phyloP scores from a whole-genome alignment of 805 yeast species.

The Yamadazyma akitaensis region DNA sequence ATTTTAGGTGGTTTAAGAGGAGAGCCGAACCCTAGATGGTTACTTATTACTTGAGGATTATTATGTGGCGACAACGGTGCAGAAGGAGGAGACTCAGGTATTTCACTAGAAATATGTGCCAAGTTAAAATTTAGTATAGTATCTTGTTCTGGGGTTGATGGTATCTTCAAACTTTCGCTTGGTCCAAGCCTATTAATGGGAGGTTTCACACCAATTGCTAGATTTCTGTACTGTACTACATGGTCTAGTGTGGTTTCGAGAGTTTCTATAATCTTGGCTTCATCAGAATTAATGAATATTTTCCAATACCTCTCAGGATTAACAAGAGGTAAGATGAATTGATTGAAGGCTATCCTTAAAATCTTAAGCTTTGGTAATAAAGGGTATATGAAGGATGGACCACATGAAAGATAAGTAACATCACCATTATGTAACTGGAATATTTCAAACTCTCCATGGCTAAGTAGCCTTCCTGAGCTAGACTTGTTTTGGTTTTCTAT shows the following conservation, averaged over 20 bases:
- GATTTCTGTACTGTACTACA: slow-evolving; percentile 42
- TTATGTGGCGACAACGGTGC: slow-evolving; percentile 38
- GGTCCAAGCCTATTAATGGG: background rate
- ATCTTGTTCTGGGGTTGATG: slow-evolving; percentile 2
- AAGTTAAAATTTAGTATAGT: slow-evolving; percentile 11
- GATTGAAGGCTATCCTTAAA: slow-evolving; percentile 44
- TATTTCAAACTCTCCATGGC: slow-evolving; percentile 58
- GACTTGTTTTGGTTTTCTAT: slow-evolving; percentile 14
- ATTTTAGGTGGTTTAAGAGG: slow-evolving; percentile 5
- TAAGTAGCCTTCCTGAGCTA: slow-evolving; percentile 46
- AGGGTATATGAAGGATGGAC: slow-evolving; percentile 67
- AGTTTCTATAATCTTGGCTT: slow-evolving; percentile 20
- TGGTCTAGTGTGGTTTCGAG: slow-evolving; percentile 37
- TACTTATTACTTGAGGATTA: slow-evolving; percentile 6
- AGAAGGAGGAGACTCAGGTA: slow-evolving; percentile 45
- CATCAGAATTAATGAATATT: slow-evolving; percentile 36
- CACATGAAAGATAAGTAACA: slow-evolving; percentile 64
- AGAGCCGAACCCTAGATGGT: background rate
- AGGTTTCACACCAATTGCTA: slow-evolving; percentile 11
- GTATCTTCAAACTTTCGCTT: slow-evolving; percentile 2
- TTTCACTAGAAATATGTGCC: slow-evolving; percentile 21
- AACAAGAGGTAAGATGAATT: slow-evolving; percentile 60
- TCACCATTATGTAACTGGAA: slow-evolving; percentile 56
- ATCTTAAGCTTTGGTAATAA: slow-evolving; percentile 62
- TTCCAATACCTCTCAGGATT: slow-evolving; percentile 80